Percentiles rank a stretch among this genome's conserved stretches.
Conservation (phyloP, 192 early-diverging fungal species). For the Martensiomyces pterosporus region DNA sequence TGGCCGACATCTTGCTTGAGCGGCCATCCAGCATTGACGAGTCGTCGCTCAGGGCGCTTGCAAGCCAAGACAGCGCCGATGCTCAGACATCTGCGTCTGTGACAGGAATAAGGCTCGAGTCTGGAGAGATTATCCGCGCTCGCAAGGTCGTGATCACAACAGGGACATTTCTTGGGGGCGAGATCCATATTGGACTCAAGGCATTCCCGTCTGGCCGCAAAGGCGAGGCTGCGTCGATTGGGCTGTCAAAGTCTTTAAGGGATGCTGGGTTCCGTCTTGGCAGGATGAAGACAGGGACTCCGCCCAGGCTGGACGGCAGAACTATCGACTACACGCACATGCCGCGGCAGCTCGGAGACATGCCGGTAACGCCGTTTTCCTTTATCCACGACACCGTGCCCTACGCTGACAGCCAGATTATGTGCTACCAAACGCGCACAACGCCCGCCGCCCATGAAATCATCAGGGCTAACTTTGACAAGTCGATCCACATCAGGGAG, state of each 20-base stretch:
- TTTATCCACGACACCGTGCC: slow-evolving; percentile 69
- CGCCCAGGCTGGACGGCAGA: slow-evolving; percentile 67
- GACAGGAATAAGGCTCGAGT: slow-evolving; percentile 61
- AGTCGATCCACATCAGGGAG: slow-evolving; percentile 78
- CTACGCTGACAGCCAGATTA: slow-evolving; percentile 60
- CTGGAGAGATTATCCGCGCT: slow-evolving; percentile 60
- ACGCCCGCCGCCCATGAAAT: slow-evolving; percentile 62
- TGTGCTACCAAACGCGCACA: slow-evolving; percentile 75
- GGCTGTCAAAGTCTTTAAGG: slow-evolving; percentile 68
- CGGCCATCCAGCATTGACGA: slow-evolving; percentile 26
- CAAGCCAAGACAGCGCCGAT: slow-evolving; percentile 25
- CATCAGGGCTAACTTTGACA: slow-evolving; percentile 68
- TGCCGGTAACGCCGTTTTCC: slow-evolving; percentile 70
- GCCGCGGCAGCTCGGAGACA: slow-evolving; percentile 62
- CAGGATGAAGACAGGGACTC: slow-evolving; percentile 84
- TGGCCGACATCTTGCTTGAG: slow-evolving; percentile 66
- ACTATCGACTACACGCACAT: slow-evolving; percentile 72
- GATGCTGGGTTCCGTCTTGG: slow-evolving; percentile 72
- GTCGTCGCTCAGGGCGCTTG: slow-evolving; percentile 14
- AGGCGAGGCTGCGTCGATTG: slow-evolving; percentile 67
- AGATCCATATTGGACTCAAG: slow-evolving; percentile 74
- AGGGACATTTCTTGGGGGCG: slow-evolving; percentile 76
- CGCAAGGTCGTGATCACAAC: slow-evolving; percentile 76
- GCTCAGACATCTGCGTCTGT: slow-evolving; percentile 38
- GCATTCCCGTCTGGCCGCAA: slow-evolving; percentile 70